Percentiles rank a stretch among this genome's conserved stretches.
These are phyloP conservation scores for Fusarium albosuccineum DNA, from an alignment of 2,329 filamentous ascomycete species.

Conservation along the genomic window DNA sequence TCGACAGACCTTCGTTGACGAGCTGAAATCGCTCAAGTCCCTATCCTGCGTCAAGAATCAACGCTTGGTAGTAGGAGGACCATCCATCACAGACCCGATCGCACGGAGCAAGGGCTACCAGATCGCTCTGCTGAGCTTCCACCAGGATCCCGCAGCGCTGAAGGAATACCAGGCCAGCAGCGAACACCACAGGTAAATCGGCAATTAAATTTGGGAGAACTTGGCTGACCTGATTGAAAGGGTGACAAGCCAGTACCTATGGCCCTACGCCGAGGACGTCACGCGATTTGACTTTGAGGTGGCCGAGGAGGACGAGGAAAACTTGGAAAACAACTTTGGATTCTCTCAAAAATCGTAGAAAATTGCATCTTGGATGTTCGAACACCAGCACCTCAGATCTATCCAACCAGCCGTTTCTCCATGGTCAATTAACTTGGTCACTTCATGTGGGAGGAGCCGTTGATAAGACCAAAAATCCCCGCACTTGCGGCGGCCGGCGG, in stretches of 20 bases:
- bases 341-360: not conserved
- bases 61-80: constrained; percentile 65
- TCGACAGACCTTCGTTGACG: constrained; percentile 58
- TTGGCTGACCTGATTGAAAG: constrained; percentile 47
- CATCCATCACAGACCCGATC: constrained; percentile 64
- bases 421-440: not conserved
- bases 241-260: constrained; percentile 64
- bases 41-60: constrained; percentile 62
- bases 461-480: constrained; percentile 13
- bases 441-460: constrained; percentile 11
- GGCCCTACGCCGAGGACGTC: constrained; percentile 66
- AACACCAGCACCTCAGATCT: too few species aligned
- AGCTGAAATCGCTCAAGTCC: constrained; percentile 63
- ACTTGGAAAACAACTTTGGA: constrained; percentile 36
- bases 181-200: constrained; percentile 63
- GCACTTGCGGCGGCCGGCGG: constrained; percentile 26
- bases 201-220: fast-evolving
- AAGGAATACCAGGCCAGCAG: constrained; percentile 65
- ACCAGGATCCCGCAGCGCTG: constrained; percentile 59
- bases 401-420: not conserved
- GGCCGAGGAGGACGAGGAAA: constrained; percentile 53
- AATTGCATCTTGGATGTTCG: not conserved
- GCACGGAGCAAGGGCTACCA: constrained; percentile 67
- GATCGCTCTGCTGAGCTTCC: constrained; percentile 65
- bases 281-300: constrained; percentile 68